Evolutionary conservation across 306 rosid genomes (phyloP).

Genomic region (Rubus parviflorus): DNA sequence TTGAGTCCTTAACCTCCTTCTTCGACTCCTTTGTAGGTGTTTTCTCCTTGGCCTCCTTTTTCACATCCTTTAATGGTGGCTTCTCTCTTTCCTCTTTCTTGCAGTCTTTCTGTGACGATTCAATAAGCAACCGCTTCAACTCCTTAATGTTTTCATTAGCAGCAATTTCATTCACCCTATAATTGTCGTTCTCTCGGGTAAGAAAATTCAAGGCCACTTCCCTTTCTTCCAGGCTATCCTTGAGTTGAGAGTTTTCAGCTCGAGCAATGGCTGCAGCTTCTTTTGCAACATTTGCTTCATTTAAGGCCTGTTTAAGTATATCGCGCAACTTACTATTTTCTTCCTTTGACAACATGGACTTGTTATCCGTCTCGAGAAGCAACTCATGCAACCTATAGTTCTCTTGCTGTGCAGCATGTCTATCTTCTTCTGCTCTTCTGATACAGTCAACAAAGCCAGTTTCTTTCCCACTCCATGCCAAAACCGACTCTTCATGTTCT

Average conservation of each 20-base stretch:
- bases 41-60: slow-evolving; percentile 27
- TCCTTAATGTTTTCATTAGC: slow-evolving; percentile 61
- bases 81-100: slow-evolving; percentile 33
- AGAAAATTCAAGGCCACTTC: slow-evolving; percentile 44
- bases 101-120: slow-evolving; percentile 32
- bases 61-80: slow-evolving; percentile 18
- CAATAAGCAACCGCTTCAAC: slow-evolving; percentile 57
- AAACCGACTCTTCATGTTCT: slow-evolving; percentile 78
- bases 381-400: slow-evolving; percentile 30
- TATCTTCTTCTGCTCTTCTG: slow-evolving; percentile 66
- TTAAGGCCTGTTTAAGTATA: slow-evolving; percentile 84
- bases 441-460: slow-evolving; percentile 71
- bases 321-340: slow-evolving; percentile 76
- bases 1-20: slow-evolving; percentile 30
- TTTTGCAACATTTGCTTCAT: slow-evolving; percentile 76
- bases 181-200: slow-evolving; percentile 55
- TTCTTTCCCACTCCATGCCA: slow-evolving; percentile 79
- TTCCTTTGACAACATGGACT: slow-evolving; percentile 49
- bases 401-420: slow-evolving; percentile 48
- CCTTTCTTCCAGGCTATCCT: slow-evolving; percentile 46
- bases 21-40: slow-evolving; percentile 1
- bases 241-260: slow-evolving; percentile 61
- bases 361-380: slow-evolving; percentile 40
- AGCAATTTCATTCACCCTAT: slow-evolving; percentile 60
- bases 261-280: slow-evolving; percentile 76